These are phyloP conservation scores for Apiotrichum sp. DNA, from an alignment of 1,284 basidiomycete genomes.

Conservation along the genomic window DNA sequence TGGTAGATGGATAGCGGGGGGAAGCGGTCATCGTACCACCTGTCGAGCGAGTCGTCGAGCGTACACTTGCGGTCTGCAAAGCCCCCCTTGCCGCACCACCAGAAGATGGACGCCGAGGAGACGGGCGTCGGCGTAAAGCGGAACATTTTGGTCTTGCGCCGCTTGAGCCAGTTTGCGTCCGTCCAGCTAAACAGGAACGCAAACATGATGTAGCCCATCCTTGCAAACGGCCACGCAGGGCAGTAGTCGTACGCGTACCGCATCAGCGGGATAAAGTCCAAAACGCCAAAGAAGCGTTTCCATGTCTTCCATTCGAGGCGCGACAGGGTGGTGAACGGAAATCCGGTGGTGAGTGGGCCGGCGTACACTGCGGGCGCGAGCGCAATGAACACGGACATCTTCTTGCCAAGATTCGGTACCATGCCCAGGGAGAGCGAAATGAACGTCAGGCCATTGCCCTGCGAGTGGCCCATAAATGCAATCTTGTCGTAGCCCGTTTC, in stretches of 20 bases:
- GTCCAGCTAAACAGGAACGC: conserved; percentile 57
- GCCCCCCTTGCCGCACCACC: conserved; percentile 59
- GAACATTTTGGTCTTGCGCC: conserved; percentile 60
- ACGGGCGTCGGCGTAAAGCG: conserved; percentile 60
- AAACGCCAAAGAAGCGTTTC: conserved; percentile 55
- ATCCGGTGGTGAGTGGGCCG: conserved; percentile 56
- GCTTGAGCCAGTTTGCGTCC: conserved; percentile 56
- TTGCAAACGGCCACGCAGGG: conserved; percentile 50
- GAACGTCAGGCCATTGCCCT: conserved; percentile 56
- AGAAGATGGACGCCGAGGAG: conserved; percentile 52
- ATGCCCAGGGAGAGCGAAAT: conserved; percentile 56
- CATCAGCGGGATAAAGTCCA: conserved; percentile 61
- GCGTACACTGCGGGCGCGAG: conserved; percentile 59
- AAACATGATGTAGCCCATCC: conserved; percentile 53
- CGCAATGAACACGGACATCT: conserved; percentile 55
- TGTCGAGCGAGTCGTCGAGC: conserved; percentile 51
- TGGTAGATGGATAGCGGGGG: conserved; percentile 56
- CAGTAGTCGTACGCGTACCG: conserved; percentile 55
- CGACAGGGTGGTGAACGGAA: conserved; percentile 54
- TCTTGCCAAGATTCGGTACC: conserved; percentile 54
- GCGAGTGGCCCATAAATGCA: conserved; percentile 59
- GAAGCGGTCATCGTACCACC: conserved; percentile 56
- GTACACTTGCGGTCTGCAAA: conserved; percentile 57
- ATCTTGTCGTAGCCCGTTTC: conserved; percentile 57
- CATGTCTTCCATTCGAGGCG: conserved; percentile 54